These are phyloP conservation scores for Annona cherimola DNA, from an alignment of 164 flowering plant species.

Conservation along the genomic window DNA sequence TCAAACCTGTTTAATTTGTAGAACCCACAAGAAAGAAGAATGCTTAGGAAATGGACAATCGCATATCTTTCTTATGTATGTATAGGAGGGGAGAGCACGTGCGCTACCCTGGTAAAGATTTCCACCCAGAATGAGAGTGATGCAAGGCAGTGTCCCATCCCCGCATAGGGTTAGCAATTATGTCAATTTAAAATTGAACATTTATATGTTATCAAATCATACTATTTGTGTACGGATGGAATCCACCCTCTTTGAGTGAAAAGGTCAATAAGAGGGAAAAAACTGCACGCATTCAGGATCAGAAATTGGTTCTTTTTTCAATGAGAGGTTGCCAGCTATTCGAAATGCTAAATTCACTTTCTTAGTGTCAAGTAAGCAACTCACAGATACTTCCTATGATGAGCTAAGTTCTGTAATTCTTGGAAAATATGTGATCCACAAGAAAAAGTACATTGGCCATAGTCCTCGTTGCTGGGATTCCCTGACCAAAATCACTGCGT, in stretches of 20 bases:
- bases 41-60: background rate
- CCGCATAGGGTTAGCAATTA: conserved; percentile 27
- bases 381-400: too few relatives aligned
- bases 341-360: too few relatives aligned
- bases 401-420: too few relatives aligned
- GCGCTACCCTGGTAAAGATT: conserved; percentile 73
- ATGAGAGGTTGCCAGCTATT: background rate
- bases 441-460: too few relatives aligned
- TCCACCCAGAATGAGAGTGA: conserved; percentile 89
- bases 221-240: background rate
- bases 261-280: background rate
- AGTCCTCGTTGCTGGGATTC: background rate
- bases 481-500: background rate
- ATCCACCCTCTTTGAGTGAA: background rate
- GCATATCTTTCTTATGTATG: background rate
- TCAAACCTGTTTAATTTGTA: conserved; percentile 35
- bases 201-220: background rate
- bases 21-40: background rate
- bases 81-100: background rate
- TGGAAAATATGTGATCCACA: too few relatives aligned
- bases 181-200: background rate
- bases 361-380: too few relatives aligned
- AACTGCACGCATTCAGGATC: background rate
- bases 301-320: background rate
- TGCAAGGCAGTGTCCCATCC: conserved; percentile 83